These are phyloP conservation scores for Chlorella sp. DNA, from an alignment of 139 green algal genomes.

Conservation along the genomic window DNA sequence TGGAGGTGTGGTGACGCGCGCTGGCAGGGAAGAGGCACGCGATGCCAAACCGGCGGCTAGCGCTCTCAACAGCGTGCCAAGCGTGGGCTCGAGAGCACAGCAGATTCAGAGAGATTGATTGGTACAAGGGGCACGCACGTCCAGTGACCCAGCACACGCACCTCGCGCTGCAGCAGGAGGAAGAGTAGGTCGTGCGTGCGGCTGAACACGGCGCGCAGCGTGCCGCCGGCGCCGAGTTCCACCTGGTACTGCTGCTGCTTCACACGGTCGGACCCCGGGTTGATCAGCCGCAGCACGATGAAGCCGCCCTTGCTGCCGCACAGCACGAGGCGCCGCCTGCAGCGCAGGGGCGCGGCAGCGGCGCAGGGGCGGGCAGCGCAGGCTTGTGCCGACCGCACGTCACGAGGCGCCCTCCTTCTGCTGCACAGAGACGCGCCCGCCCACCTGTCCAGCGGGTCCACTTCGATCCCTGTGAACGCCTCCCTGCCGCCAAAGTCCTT, in stretches of 20 bases:
- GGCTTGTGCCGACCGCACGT: no score
- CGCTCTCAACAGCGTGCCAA: no score
- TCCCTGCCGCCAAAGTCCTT: slow-evolving; percentile 53
- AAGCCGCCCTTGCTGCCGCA: slow-evolving; percentile 58
- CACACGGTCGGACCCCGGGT: slow-evolving; percentile 16
- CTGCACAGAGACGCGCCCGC: no score
- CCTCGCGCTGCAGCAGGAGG: slow-evolving; percentile 71
- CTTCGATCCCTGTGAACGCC: slow-evolving; percentile 44
- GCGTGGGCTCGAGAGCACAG: no score
- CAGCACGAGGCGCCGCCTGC: slow-evolving; percentile 57
- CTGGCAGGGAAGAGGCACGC: no score
- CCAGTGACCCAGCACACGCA: background rate
- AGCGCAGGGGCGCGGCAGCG: no score
- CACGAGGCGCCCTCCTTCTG: no score
- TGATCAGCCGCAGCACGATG: slow-evolving; percentile 43
- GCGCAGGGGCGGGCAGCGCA: no score
- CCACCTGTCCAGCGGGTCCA: slow-evolving; percentile 72
- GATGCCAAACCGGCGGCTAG: no score
- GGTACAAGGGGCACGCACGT: background rate
- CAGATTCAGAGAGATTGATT: no score
- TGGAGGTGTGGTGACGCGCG: no score
- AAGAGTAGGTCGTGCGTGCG: slow-evolving; percentile 63
- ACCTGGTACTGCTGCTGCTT: slow-evolving; percentile 60
- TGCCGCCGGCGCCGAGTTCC: slow-evolving; percentile 42
- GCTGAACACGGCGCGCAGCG: slow-evolving; percentile 59